Base-by-base conservation (phyloP, 805 yeast genomes). In the Schwanniomyces pseudopolymorphus region DNA sequence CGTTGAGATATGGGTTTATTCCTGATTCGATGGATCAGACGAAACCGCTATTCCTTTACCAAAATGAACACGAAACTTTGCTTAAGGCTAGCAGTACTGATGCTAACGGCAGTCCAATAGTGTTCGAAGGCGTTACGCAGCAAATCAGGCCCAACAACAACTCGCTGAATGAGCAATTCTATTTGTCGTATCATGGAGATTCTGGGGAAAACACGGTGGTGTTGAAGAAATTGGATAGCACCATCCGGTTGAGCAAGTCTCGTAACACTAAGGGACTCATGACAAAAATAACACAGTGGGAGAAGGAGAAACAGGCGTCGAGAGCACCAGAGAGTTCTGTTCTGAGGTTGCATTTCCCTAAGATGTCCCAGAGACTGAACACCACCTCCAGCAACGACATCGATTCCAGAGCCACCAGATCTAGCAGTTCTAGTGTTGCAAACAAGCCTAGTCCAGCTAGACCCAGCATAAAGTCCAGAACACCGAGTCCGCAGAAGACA, bases 21-120 rank as follows among this genome's bases (percentile, higher is more conserved):
- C 75, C 75, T 4, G 73, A 68, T 42, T 60, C 72, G 22, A 62
- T 72, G 71, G 75, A 71, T 48, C 68, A 67, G 45, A 39, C 59
- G 3, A 57, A 59, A 42, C 66, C 67, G 4, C 50, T 71, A 33
- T 60, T 53, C 17, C 55, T 72, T 40, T 71, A 67, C 53, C 71
- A 69, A 43, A 60, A 59, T 44, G 64, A 63, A 43, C 64, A 63
- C 39, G 63, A 65, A 40, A 58, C 71, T 39, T 50, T 71, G 16
- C 46, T 72, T 26, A 61, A 64, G 46, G 72, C 72, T 1, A 52
- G 46, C 24, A 59, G 66, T 24, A 51, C 50, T 8, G 67, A 59
- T 4, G 51, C 48, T 14, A 40, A 50, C 9, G 57, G 54, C 13
- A 52, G 52, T 3, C 61, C 65, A 16, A 59, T 70, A 6, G 56